Evolutionary conservation across 2,329 filamentous ascomycete species (phyloP).

Genomic region (Phoma sp.): DNA sequence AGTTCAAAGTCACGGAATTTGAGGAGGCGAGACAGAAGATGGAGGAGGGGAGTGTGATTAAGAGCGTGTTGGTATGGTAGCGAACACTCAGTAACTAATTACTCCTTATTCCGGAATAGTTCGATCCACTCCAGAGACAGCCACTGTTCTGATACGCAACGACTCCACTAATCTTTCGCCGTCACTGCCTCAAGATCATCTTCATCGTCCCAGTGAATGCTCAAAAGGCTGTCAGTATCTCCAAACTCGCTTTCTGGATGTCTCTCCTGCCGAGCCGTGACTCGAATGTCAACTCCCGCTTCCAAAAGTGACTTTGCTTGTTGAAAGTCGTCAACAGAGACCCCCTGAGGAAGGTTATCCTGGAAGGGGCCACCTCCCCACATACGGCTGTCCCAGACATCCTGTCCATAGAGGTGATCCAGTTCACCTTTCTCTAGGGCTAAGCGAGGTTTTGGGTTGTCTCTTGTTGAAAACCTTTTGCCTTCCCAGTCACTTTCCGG

Average conservation of each 20-base stretch:
- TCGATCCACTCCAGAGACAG: too few species aligned
- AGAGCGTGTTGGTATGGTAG: conserved; percentile 21
- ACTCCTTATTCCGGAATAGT: too few species aligned
- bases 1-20: conserved; percentile 16
- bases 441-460: too few species aligned
- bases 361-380: neutral
- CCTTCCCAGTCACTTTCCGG: too few species aligned
- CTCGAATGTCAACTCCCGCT: too few species aligned
- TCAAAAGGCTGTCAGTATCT: neutral
- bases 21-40: conserved; percentile 20
- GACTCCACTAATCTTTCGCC: too few species aligned
- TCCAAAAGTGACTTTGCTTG: neutral
- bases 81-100: too few species aligned
- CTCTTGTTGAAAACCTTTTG: too few species aligned
- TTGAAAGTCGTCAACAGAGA: neutral
- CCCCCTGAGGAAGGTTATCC: neutral
- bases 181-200: neutral
- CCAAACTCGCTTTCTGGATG: neutral
- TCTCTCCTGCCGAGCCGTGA: too few species aligned
- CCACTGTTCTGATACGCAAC: too few species aligned
- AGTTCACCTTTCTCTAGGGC: neutral
- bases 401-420: neutral
- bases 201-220: neutral
- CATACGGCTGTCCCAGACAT: neutral
- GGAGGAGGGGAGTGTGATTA: conserved; percentile 23